phyloP scores from a whole-genome alignment of 352 stramenopile genomes.

The Aphanomyces invadans region DNA sequence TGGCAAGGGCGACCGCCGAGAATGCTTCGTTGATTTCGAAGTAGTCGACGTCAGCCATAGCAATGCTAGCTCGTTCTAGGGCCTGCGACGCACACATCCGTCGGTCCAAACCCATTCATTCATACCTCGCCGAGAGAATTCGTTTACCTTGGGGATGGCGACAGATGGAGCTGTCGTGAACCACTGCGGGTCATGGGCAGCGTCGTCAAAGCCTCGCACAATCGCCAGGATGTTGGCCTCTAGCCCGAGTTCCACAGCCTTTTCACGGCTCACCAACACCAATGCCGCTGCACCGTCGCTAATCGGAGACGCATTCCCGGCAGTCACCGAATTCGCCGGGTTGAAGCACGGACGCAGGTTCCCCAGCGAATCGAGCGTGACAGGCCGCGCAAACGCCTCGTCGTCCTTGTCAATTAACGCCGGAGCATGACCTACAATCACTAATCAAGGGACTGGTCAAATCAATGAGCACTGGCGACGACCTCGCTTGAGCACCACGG shows the following conservation, averaged over 20 bases:
- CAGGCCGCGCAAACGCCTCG: constrained; percentile 59
- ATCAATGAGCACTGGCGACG: neutral
- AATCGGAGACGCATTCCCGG: constrained; percentile 94
- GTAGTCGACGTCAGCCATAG: constrained; percentile 92
- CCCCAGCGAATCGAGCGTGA: constrained; percentile 80
- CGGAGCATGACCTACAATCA: constrained; percentile 3
- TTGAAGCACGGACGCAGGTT: constrained; percentile 91
- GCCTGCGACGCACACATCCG: constrained; percentile 43
- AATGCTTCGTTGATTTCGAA: constrained; percentile 99
- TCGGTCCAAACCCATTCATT: constrained; percentile 9
- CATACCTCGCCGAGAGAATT: neutral
- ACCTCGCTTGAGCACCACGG: constrained; percentile 34
- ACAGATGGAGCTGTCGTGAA: constrained; percentile 96
- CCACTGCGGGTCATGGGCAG: constrained; percentile 85
- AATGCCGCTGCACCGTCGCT: constrained; percentile 96
- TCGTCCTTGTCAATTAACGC: constrained; percentile 70
- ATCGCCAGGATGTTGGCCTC: constrained; percentile 48
- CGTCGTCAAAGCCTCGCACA: constrained; percentile 76
- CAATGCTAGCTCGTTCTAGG: constrained; percentile 85
- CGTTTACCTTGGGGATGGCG: constrained; percentile 73
- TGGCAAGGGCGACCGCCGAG: constrained; percentile 93
- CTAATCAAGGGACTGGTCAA: neutral
- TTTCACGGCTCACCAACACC: constrained; percentile 91
- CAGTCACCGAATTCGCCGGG: constrained; percentile 94
- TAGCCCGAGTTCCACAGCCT: constrained; percentile 76